phyloP scores from a whole-genome alignment of 345 rosid genomes.

The Moricandia moricandioides region DNA sequence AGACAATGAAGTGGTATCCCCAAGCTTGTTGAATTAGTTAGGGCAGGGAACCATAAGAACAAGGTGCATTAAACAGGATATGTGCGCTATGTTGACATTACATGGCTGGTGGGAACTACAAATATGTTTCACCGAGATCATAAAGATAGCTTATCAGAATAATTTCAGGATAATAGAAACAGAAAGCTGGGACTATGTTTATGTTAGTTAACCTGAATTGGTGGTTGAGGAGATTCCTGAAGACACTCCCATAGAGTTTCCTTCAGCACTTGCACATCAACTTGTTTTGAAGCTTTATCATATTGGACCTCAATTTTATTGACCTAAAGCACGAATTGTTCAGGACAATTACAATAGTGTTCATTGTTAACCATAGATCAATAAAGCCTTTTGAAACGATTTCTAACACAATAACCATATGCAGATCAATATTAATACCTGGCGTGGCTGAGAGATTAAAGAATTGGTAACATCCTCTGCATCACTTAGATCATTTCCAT shows the following conservation, averaged over 20 bases:
- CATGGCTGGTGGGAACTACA: neutral
- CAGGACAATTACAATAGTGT: neutral
- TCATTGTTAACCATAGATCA: neutral
- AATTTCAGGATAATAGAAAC: neutral
- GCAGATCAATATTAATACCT: conserved; percentile 47
- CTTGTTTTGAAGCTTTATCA: conserved; percentile 91
- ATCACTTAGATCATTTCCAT: conserved; percentile 60
- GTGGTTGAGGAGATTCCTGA: conserved; percentile 46
- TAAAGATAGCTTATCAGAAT: neutral
- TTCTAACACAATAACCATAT: conserved; percentile 1
- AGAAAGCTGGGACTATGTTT: neutral
- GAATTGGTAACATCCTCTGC: conserved; percentile 46
- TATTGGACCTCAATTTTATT: conserved; percentile 75
- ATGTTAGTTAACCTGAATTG: conserved; percentile 45
- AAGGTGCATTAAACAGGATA: neutral
- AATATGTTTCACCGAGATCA: neutral
- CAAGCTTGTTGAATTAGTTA: neutral
- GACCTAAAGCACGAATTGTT: conserved; percentile 46
- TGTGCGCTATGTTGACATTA: neutral
- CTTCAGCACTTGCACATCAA: conserved; percentile 81
- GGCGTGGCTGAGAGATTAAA: conserved; percentile 90
- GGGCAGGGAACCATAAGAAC: neutral
- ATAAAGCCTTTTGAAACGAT: conserved; percentile 11
- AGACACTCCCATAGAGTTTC: conserved; percentile 82
- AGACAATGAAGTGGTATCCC: neutral